Percentiles rank a stretch among this genome's conserved stretches.
These are phyloP conservation scores for Coniochaeta ligniaria DNA, from an alignment of 2,329 filamentous ascomycete genomes.

Conservation along the genomic window DNA sequence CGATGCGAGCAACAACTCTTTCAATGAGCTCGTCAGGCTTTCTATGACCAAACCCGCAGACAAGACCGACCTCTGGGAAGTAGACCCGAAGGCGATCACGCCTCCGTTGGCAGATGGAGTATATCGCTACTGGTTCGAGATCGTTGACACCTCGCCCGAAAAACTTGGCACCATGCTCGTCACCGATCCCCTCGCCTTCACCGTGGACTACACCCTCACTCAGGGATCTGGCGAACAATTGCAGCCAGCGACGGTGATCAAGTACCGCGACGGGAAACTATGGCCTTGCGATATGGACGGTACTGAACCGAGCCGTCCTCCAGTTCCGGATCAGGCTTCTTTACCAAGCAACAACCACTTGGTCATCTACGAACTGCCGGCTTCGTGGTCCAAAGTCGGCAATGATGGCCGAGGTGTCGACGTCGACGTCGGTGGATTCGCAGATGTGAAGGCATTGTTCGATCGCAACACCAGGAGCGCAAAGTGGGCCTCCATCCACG, in stretches of 20 bases:
- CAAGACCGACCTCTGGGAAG: constrained; percentile 33
- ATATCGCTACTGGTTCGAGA: constrained; percentile 15
- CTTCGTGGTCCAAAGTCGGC: constrained; percentile 13
- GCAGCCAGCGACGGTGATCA: constrained; percentile 15
- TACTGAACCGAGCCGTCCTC: constrained; percentile 3
- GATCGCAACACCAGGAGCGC: constrained; percentile 3
- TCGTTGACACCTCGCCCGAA: constrained; percentile 8
- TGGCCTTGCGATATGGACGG: constrained; percentile 14
- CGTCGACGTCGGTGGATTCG: constrained; percentile 14
- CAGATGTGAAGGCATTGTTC: constrained; percentile 15
- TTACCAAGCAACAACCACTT: constrained; percentile 16
- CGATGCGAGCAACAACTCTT: not conserved
- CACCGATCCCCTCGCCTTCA: constrained; percentile 15
- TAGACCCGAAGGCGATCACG: constrained; percentile 18
- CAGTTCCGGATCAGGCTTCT: not conserved
- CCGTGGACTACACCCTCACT: constrained; percentile 12
- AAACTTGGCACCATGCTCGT: constrained; percentile 3
- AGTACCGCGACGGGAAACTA: constrained; percentile 9
- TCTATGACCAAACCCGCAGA: constrained; percentile 32
- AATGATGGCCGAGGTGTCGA: constrained; percentile 6
- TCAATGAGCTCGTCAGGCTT: constrained; percentile 7
- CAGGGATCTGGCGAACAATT: constrained; percentile 1
- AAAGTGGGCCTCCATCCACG: constrained; percentile 7
- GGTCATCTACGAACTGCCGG: constrained; percentile 17
- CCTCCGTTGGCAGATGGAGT: constrained; percentile 8